Conservation (phyloP, 2,329 filamentous ascomycete genomes). For the Hypoxylon sp. region DNA sequence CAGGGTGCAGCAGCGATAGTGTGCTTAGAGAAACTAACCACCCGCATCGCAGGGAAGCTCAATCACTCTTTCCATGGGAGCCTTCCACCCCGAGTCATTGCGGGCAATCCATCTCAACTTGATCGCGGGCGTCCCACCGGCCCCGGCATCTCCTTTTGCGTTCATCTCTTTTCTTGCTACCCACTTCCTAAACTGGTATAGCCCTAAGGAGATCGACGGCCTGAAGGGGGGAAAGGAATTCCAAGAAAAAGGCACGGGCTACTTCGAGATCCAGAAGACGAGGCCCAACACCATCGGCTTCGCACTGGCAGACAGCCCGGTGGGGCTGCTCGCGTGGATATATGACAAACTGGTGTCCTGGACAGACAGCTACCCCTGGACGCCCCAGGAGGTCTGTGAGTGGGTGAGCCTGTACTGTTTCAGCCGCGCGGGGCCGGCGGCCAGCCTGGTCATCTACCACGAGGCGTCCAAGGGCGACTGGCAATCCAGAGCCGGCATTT, state of each 20-base stretch:
- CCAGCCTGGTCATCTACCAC: constrained; percentile 27
- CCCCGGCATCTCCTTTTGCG: background rate
- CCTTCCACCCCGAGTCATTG: constrained; percentile 16
- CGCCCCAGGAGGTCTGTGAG: constrained; percentile 28
- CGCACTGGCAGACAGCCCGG: constrained; percentile 42
- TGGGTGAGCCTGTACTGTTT: constrained; percentile 35
- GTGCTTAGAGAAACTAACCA: too few relatives aligned
- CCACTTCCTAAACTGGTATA: constrained; percentile 22
- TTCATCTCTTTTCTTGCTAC: background rate
- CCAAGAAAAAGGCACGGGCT: constrained; percentile 33
- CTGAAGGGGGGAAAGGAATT: constrained; percentile 32
- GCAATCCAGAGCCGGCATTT: background rate
- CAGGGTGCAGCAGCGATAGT: background rate
- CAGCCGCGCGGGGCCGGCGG: constrained; percentile 24
- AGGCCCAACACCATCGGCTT: constrained; percentile 43
- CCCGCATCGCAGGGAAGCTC: constrained; percentile 13
- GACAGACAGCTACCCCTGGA: constrained; percentile 37
- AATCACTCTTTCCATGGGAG: constrained; percentile 13
- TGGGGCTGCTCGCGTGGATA: constrained; percentile 45
- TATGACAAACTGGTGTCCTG: constrained; percentile 44
- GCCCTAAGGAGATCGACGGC: constrained; percentile 24
- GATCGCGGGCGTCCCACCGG: constrained; percentile 5
- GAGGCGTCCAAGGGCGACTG: constrained; percentile 17
- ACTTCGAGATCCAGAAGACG: constrained; percentile 37
- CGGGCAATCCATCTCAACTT: constrained; percentile 25